A percentile compares a stretch with the other conserved stretches of the same genome.
phyloP scores from a whole-genome alignment of 306 rosid species.

The Trifolium fragiferum region DNA sequence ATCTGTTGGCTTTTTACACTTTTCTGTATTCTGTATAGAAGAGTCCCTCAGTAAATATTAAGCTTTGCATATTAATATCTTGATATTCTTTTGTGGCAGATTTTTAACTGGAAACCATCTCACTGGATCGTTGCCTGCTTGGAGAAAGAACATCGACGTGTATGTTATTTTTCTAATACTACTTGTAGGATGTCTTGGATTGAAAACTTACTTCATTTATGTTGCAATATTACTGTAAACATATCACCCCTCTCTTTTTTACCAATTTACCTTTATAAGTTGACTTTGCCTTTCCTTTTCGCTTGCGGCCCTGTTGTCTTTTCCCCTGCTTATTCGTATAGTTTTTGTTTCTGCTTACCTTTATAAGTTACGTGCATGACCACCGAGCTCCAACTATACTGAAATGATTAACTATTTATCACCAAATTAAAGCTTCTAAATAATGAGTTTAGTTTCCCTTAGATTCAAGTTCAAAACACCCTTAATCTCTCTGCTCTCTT shows the following conservation, averaged over 20 bases:
- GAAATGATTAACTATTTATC: not conserved
- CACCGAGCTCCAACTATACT: not conserved
- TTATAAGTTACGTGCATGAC: not conserved
- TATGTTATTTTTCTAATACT: constrained; percentile 49
- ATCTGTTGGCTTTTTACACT: constrained; percentile 20
- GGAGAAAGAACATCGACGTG: constrained; percentile 44
- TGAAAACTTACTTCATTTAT: not conserved
- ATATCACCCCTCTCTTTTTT: not conserved
- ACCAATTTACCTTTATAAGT: constrained; percentile 14
- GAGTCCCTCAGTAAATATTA: not conserved
- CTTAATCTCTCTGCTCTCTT: not conserved
- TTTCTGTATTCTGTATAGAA: constrained; percentile 30
- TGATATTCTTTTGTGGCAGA: constrained; percentile 45
- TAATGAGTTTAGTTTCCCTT: not conserved
- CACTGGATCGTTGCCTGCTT: constrained; percentile 57
- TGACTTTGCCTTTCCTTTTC: not conserved
- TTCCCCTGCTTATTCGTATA: not conserved
- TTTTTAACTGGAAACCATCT: constrained; percentile 78
- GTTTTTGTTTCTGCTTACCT: not conserved
- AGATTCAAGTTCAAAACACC: not conserved
- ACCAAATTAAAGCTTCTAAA: constrained; percentile 6
- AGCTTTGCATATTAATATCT: not conserved
- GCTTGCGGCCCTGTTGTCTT: not conserved
- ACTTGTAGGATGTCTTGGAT: constrained; percentile 12
- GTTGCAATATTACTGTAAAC: not conserved